Evolutionary conservation across 2,329 filamentous ascomycete species (phyloP).

Genomic region (Fusarium lateritium): DNA sequence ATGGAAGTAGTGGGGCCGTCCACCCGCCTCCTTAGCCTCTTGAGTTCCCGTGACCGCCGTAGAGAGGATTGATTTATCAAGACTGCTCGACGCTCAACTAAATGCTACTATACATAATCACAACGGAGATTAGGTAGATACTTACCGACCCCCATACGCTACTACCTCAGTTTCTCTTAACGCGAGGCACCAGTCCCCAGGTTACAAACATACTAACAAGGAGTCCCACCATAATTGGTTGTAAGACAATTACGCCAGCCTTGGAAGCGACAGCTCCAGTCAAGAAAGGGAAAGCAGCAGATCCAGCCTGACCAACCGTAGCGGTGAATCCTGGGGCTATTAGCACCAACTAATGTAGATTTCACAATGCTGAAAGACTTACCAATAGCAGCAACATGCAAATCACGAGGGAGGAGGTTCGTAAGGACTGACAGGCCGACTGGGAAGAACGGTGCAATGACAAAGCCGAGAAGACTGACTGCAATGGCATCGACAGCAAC

Average conservation of each 20-base stretch:
- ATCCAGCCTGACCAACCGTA: conserved; percentile 17
- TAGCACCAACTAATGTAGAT: not conserved
- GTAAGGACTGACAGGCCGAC: conserved; percentile 3
- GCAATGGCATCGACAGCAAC: conserved; percentile 3
- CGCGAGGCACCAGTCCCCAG: no score
- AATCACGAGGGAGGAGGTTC: not conserved
- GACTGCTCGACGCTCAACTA: no score
- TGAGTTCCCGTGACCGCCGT: no score
- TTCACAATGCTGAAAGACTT: not conserved
- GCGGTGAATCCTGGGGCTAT: conserved; percentile 1
- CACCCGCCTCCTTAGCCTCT: no score
- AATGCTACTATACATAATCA: no score
- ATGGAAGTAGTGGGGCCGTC: no score
- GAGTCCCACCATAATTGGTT: conserved; percentile 13
- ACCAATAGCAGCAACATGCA: conserved; percentile 14
- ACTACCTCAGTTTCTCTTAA: no score
- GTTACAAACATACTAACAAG: not conserved
- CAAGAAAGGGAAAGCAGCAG: conserved; percentile 14
- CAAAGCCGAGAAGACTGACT: conserved; percentile 7
- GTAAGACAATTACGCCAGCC: conserved; percentile 2
- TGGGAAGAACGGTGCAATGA: conserved; percentile 8
- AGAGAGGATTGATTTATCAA: no score
- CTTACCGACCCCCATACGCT: no score
- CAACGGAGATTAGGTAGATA: no score
- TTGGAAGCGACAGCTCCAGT: conserved; percentile 12